Base-by-base conservation (phyloP, 768 basidiomycete genomes). In the Heimioporus sp. region DNA sequence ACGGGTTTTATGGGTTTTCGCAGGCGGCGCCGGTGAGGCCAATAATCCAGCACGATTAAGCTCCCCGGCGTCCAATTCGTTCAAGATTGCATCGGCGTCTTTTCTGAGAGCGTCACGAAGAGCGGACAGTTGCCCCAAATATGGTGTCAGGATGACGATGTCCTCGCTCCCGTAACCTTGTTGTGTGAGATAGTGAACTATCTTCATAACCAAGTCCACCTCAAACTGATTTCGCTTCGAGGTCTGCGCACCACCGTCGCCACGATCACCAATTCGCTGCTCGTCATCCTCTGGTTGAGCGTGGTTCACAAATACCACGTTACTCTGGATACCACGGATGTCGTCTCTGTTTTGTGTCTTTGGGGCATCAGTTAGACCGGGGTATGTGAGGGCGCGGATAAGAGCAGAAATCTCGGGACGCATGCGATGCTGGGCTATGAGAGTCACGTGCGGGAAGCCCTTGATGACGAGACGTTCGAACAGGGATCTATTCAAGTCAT, bases 381-480 rank as follows among this genome's bases (percentile, higher is more conserved):
- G 83, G 56, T 89, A 88, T 0, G 85, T 87, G 15, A 88, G 72
- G 9, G 70, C 60, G 13, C 86, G 78, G 32, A 88, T 76, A 20
- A 87, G 69, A 0, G 74, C 58, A 7, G 87, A 85, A 12, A 88
- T 87, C 55, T 87, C 85, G 1, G 86, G 87, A 9, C 86, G 76
- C 87, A 88, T 88, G 12, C 87, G 80, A 60, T 87, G 86, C 53
- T 88, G 87, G 40, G 75, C 60, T 0, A 57, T 62, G 16, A 88
- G 76, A 0, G 76, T 81, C 43, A 67, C 57, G 60, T 88, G 86
- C 0, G 86, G 86, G 58, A 81, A 88, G 0, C 76, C 79, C 52
- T 76, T 76, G 10, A 80, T 63, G 17, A 87, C 80, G 2, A 87
- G 76, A 5, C 86, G 81, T 54, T 89, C 87, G 56, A 88, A 88